Evolutionary conservation across 495 filamentous ascomycete genomes (phyloP).

Genomic region (Penicillium turbatum): DNA sequence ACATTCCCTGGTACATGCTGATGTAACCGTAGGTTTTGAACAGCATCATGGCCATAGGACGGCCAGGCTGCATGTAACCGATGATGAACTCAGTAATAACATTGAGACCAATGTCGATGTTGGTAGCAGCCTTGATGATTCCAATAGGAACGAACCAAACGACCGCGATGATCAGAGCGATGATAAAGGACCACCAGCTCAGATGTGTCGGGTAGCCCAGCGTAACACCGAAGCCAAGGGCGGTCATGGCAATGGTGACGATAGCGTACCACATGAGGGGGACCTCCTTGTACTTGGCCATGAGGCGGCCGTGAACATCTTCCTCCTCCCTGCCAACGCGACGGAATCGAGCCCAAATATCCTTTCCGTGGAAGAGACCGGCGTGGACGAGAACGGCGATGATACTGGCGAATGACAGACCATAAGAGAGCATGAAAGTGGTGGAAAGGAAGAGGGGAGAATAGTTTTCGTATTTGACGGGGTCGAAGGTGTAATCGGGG

Average conservation of each 20-base stretch:
- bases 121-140: conserved; percentile 51
- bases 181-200: conserved; percentile 51
- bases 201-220: conserved; percentile 51
- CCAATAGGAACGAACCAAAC: conserved; percentile 53
- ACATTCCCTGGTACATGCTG: conserved; percentile 52
- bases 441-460: conserved; percentile 60
- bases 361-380: conserved; percentile 51
- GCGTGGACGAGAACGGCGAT: conserved; percentile 53
- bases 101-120: conserved; percentile 52
- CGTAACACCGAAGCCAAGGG: conserved; percentile 48
- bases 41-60: conserved; percentile 61
- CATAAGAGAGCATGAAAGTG: conserved; percentile 55
- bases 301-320: conserved; percentile 62
- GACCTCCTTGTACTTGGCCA: conserved; percentile 54
- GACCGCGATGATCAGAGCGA: conserved; percentile 45
- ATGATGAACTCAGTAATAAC: conserved; percentile 60
- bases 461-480: conserved; percentile 49
- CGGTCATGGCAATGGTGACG: conserved; percentile 47
- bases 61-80: conserved; percentile 60
- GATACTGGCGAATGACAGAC: conserved; percentile 57
- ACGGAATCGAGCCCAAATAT: conserved; percentile 50
- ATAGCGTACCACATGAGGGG: conserved; percentile 61
- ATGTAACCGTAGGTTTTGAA: conserved; percentile 63
- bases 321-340: conserved; percentile 51
- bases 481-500: conserved; percentile 51